Evolutionary conservation across 768 basidiomycete species (phyloP).

Genomic region (Lactifluus rugatus): DNA sequence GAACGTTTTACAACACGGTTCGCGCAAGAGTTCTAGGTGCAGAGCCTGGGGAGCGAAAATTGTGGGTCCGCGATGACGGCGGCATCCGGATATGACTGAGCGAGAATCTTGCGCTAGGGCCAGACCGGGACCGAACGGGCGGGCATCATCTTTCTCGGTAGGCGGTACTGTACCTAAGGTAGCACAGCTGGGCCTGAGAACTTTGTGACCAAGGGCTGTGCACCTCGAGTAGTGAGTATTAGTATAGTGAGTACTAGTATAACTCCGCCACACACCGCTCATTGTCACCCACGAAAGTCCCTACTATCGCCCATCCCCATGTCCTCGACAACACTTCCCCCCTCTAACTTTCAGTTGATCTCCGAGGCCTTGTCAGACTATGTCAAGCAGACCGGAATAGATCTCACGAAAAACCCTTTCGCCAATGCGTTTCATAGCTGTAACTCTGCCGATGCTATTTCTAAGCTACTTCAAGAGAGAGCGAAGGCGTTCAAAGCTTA

Average conservation of each 20-base stretch:
- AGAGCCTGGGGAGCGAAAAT: slow-evolving; percentile 58
- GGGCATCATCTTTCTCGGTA: too few relatives aligned
- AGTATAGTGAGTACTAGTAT: too few relatives aligned
- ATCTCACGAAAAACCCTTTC: neutral
- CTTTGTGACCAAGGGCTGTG: too few relatives aligned
- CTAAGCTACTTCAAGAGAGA: neutral
- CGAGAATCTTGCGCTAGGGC: too few relatives aligned
- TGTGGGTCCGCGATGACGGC: slow-evolving; percentile 26
- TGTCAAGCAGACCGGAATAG: neutral
- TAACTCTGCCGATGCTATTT: neutral
- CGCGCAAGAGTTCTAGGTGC: slow-evolving; percentile 60
- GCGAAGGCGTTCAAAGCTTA: neutral
- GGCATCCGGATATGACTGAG: too few relatives aligned
- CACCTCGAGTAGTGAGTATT: too few relatives aligned
- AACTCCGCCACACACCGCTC: too few relatives aligned
- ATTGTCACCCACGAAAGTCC: too few relatives aligned
- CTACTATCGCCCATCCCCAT: neutral
- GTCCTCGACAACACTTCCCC: neutral
- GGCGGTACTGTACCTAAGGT: too few relatives aligned
- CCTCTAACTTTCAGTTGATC: neutral
- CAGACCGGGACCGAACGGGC: too few relatives aligned
- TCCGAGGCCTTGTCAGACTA: neutral
- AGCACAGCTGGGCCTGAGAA: too few relatives aligned
- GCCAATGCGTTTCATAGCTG: neutral
- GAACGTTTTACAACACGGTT: slow-evolving; percentile 44